These are phyloP conservation scores for Zygosaccharomyces pseudobailii DNA, from an alignment of 1,139 yeast species.

Conservation along the genomic window DNA sequence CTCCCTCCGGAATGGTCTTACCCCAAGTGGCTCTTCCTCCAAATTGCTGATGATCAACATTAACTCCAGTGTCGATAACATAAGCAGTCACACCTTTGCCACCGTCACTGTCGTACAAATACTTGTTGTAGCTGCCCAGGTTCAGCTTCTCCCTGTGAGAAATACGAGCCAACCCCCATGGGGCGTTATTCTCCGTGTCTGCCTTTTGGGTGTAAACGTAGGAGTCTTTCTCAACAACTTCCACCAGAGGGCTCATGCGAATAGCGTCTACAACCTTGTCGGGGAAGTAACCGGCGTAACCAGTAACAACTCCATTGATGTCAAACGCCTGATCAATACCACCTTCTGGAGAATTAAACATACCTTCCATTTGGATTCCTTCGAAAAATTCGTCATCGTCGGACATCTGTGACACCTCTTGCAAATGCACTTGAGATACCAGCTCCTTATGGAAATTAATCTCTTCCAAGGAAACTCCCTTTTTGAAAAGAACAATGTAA, in stretches of 20 bases:
- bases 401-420: slow-evolving; percentile 21
- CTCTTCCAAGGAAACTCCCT: slow-evolving; percentile 47
- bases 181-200: slow-evolving; percentile 73
- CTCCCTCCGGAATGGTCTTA: slow-evolving; percentile 79
- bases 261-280: slow-evolving; percentile 66
- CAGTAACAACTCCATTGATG: slow-evolving; percentile 50
- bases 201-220: slow-evolving; percentile 63
- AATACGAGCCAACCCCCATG: slow-evolving; percentile 95
- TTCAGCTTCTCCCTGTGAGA: slow-evolving; percentile 80
- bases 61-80: slow-evolving; percentile 90
- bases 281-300: slow-evolving; percentile 74
- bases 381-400: slow-evolving; percentile 22
- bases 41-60: slow-evolving; percentile 73
- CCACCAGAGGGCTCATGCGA: slow-evolving; percentile 67
- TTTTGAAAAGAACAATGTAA: slow-evolving; percentile 75
- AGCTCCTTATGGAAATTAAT: slow-evolving; percentile 60
- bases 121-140: slow-evolving; percentile 78
- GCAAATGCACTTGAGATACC: slow-evolving; percentile 32
- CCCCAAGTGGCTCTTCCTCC: slow-evolving; percentile 96
- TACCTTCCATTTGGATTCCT: slow-evolving; percentile 15
- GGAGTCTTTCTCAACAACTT: slow-evolving; percentile 76
- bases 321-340: slow-evolving; percentile 67
- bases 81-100: slow-evolving; percentile 91
- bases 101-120: slow-evolving; percentile 74
- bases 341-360: slow-evolving; percentile 32